Base-by-base conservation (phyloP, 2,329 filamentous ascomycete genomes). In the Clarireedia paspali region DNA sequence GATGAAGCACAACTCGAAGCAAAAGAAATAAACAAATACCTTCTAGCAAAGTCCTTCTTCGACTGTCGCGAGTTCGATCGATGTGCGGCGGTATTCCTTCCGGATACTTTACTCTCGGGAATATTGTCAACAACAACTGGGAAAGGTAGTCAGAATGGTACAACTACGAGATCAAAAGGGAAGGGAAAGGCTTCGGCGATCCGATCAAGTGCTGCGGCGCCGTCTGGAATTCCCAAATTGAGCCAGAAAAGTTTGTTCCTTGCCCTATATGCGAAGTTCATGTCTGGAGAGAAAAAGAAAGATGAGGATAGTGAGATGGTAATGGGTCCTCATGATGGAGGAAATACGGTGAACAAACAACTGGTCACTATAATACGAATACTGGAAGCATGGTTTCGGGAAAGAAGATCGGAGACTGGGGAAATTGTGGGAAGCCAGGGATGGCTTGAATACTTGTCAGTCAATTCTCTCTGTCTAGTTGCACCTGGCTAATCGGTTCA, bases 231-330 rank as follows among this genome's bases (percentile, higher is more conserved):
- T 15, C 82, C 82, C 2, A 73, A 72, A 52, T 69, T 96, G 51
- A 96, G 91, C 68, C 91, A 96, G 70, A 95, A 92, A 72, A 91
- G 92, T 52, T 73, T 97, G 20, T 99, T 99, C 67, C 78, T 99
- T 10, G 88, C 91, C 0, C 76, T 97, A 4, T 99, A 99, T 67
- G 89, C 94, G 46, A 95, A 92, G 68, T 91, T 91, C 68, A 82
- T 97, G 61, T 88, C 91, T 0, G 94, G 94, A 1, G 94, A 99
- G 76, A 96, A 97, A 76, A 84, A 89, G 62, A 96, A 92, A 71
- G 89, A 96, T 65, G 94, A 99, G 71, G 92, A 97, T 57, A 90
- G 89, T 23, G 94, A 99, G 73, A 96, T 96, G 88, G 89, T 99
- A 50, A 83, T 97, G 72, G 94, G 94, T 0, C 92, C 94, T 1